Conservation (phyloP, 257 asterid species). For the Solanum piurae region DNA sequence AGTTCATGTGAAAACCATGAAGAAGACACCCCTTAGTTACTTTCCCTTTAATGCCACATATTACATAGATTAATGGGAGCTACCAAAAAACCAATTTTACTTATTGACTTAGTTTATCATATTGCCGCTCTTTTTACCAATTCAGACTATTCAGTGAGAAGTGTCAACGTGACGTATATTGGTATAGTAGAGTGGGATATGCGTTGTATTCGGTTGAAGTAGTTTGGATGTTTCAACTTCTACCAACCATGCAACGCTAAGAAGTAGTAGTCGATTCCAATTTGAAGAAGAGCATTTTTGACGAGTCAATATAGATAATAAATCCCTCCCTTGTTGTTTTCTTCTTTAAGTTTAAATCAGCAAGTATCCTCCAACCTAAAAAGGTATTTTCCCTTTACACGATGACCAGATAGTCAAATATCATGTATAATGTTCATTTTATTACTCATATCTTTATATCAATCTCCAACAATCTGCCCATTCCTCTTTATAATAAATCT, state of each 20-base stretch:
- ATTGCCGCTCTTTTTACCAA: not conserved
- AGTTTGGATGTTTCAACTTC: not conserved
- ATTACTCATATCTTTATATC: not conserved
- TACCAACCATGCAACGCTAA: not conserved
- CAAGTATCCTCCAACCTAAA: not conserved
- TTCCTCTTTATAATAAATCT: not conserved
- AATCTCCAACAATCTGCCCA: not conserved
- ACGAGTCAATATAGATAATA: not conserved
- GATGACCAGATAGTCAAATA: not conserved
- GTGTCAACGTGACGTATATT: not conserved
- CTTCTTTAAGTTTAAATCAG: not conserved
- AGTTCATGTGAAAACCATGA: not conserved
- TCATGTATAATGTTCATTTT: not conserved
- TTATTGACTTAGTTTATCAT: not conserved
- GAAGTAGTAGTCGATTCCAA: not conserved
- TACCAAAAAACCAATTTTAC: not conserved
- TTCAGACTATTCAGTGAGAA: not conserved
- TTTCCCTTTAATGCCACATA: not conserved
- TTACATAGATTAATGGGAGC: not conserved
- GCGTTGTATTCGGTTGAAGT: not conserved
- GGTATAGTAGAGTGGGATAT: not conserved
- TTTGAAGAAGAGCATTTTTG: not conserved
- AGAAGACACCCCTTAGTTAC: not conserved
- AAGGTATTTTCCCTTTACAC: not conserved
- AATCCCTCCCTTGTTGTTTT: not conserved